Base-by-base conservation (phyloP, 75 land plant genomes). In the Selaginella tamariscina region DNA sequence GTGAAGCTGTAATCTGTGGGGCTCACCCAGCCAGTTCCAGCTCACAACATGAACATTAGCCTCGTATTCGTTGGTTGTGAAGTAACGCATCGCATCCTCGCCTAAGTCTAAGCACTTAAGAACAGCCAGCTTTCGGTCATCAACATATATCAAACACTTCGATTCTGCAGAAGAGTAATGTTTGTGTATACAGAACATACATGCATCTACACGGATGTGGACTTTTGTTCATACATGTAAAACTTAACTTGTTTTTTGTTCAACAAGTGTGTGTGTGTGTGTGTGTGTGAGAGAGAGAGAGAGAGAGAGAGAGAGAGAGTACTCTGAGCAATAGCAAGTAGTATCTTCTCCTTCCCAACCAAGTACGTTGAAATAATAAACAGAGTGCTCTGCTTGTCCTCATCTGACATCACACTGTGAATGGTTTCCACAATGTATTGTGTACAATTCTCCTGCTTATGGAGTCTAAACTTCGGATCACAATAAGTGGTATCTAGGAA, bases 401-500 rank as follows among this genome's bases (percentile, higher is more conserved):
- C 30, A 56, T 83, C 79, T 24, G 18, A 54, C 73, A 74, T 78
- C 32, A 78, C 65, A 30, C 68, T 77, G 21, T 69, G 28, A 18
- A 93, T 75, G 24, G 78, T 80, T 2, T 67, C 73, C 0, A 82
- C 86, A 5, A 93, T 64, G 65, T 93, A 87, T 1, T 80, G 82
- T 23, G 89, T 66, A 13, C 88, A 84, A 57, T 93, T 90, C 2
- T 66, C 70, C 64, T 93, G 98, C 1, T 79, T 72, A 2, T 90
- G 95, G 67, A 93, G 89, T 5, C 77, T 73, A 65, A 81, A 93
- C 32, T 82, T 89, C 27, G 98, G 98, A 70, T 93, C 75, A 74
- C 98, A 93, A 62, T 93, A 89, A 0, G 98, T 93, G 1, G 98
- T 93, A 49, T 93, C 98, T 28, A 93, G 56, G 54, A 86, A 93